Conservation (phyloP, 2,329 filamentous ascomycete species). For the Talaromyces rugulosus region DNA sequence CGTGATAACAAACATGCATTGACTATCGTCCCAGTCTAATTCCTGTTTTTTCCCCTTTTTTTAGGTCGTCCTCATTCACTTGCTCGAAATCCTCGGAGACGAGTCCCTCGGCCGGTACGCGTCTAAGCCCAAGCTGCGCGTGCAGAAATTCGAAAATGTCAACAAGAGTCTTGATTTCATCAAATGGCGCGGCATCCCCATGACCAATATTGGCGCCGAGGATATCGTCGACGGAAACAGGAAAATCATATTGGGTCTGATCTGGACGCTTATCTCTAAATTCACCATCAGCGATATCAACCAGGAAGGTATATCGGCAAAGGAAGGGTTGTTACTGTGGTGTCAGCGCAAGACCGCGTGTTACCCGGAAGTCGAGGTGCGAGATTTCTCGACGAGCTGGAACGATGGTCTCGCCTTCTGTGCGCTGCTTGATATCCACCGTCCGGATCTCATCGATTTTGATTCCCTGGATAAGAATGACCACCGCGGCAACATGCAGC, state of each 20-base stretch:
- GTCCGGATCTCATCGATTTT: constrained; percentile 95
- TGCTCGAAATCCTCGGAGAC: constrained; percentile 90
- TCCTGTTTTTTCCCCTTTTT: constrained; percentile 8
- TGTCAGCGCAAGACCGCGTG: constrained; percentile 98
- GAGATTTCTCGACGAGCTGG: constrained; percentile 94
- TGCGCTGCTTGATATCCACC: constrained; percentile 91
- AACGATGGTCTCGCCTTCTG: constrained; percentile 97
- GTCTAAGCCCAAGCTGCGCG: constrained; percentile 89
- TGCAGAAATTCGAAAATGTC: constrained; percentile 97
- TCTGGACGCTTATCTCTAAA: constrained; percentile 96
- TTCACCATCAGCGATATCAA: constrained; percentile 99
- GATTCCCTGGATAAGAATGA: constrained; percentile 91
- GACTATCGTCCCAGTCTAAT: not conserved
- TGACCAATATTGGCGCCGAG: constrained; percentile 98
- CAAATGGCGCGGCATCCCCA: constrained; percentile 83
- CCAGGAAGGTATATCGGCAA: constrained; percentile 94
- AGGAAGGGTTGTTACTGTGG: constrained; percentile 92
- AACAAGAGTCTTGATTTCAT: constrained; percentile 94
- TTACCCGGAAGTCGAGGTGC: constrained; percentile 93
- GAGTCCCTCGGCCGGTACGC: constrained; percentile 97
- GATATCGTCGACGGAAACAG: constrained; percentile 97
- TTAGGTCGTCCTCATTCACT: constrained; percentile 89
- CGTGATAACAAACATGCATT: constrained; percentile 35
- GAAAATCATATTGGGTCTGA: constrained; percentile 94
- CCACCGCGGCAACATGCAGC: constrained; percentile 93